Conservation (phyloP, 2,329 filamentous ascomycete species). For the Nannizziopsis arthrosporioides region DNA sequence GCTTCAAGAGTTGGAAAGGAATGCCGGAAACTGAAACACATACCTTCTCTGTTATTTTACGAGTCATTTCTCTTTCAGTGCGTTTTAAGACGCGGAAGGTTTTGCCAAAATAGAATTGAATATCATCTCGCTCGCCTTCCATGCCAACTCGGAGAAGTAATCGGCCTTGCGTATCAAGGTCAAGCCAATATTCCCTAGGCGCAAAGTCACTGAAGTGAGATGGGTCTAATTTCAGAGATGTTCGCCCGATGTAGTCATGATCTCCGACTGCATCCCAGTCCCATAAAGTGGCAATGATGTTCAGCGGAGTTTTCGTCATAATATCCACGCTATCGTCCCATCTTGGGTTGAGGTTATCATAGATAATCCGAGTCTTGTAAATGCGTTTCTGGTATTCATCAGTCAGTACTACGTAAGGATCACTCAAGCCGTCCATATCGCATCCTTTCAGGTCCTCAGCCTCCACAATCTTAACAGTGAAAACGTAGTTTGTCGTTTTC, state of each 20-base stretch:
- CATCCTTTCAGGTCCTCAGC: constrained; percentile 97
- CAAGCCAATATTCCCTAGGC: constrained; percentile 93
- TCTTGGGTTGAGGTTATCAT: constrained; percentile 78
- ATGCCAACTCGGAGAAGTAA: constrained; percentile 86
- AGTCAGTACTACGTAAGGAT: constrained; percentile 91
- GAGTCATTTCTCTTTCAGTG: constrained; percentile 94
- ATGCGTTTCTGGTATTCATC: constrained; percentile 97
- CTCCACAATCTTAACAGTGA: constrained; percentile 97
- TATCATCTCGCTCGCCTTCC: constrained; percentile 97
- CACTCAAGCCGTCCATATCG: constrained; percentile 84
- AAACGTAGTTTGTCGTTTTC: constrained; percentile 79
- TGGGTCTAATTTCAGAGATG: constrained; percentile 97
- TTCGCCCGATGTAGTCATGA: constrained; percentile 92
- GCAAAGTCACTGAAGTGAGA: constrained; percentile 92
- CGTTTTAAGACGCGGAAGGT: constrained; percentile 90
- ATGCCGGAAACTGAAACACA: constrained; percentile 16
- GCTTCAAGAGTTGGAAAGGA: constrained; percentile 1
- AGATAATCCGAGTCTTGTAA: constrained; percentile 85
- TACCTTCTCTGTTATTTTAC: constrained; percentile 96
- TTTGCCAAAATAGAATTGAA: constrained; percentile 97
- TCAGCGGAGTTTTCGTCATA: constrained; percentile 78
- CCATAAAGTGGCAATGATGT: constrained; percentile 95
- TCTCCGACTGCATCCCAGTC: constrained; percentile 96
- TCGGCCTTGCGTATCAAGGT: constrained; percentile 88
- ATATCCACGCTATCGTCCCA: constrained; percentile 98